phyloP scores from a whole-genome alignment of 176 grass and related monocot genomes.

The Zoysia pacifica region DNA sequence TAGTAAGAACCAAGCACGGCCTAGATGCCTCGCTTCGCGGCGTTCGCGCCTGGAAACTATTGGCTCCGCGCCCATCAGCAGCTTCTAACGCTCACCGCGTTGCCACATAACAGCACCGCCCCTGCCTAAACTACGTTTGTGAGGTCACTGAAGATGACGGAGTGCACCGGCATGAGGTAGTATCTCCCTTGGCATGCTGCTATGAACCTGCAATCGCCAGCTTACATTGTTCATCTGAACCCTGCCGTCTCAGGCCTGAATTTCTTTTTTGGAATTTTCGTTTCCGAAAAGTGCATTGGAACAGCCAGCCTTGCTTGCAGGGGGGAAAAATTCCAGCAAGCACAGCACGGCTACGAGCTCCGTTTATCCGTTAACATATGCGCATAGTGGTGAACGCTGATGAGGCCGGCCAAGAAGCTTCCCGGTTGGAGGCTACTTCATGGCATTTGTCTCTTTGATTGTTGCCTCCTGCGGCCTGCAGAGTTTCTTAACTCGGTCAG shows the following conservation, averaged over 20 bases:
- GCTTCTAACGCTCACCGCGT: conserved; percentile 18
- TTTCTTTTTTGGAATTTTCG: background rate
- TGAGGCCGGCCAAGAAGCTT: conserved; percentile 23
- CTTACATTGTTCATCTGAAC: background rate
- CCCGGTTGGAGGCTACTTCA: conserved; percentile 12
- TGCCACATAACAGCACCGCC: background rate
- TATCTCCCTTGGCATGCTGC: background rate
- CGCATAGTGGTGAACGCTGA: conserved; percentile 32
- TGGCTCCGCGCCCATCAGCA: conserved; percentile 2
- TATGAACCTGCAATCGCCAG: background rate
- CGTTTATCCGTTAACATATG: background rate
- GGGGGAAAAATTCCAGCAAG: background rate
- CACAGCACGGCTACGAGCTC: conserved; percentile 3
- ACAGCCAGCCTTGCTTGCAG: background rate
- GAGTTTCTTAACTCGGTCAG: conserved; percentile 12
- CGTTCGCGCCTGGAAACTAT: background rate
- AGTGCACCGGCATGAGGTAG: background rate
- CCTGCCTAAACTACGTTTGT: background rate
- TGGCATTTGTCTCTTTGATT: conserved; percentile 29
- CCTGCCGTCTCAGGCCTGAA: conserved; percentile 25
- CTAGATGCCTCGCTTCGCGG: conserved; percentile 31
- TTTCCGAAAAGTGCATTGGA: background rate
- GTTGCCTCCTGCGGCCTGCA: conserved; percentile 28
- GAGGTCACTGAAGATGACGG: conserved; percentile 20
- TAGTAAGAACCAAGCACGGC: no score